Evolutionary conservation across 2,329 filamentous ascomycete species (phyloP).

Genomic region (Ceratocystis huliohia): DNA sequence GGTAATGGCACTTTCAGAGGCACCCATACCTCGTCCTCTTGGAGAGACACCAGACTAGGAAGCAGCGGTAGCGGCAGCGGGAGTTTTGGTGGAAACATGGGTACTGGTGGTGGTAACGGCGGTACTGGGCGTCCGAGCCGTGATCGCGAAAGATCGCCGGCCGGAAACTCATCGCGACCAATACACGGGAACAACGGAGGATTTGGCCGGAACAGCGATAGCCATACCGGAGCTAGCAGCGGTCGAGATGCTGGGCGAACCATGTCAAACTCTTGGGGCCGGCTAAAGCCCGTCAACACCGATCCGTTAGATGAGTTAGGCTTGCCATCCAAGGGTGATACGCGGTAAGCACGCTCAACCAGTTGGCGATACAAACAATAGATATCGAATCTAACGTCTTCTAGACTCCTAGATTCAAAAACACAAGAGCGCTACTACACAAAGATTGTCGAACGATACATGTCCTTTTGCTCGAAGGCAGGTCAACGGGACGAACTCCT

Average conservation of each 20-base stretch:
- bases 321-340: constrained; percentile 82
- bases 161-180: constrained; percentile 4
- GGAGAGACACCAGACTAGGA: constrained; percentile 8
- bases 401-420: constrained; percentile 58
- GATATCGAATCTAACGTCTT: background rate
- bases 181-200: background rate
- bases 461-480: constrained; percentile 71
- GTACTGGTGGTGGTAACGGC: background rate
- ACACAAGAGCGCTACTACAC: constrained; percentile 76
- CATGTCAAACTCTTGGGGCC: constrained; percentile 48
- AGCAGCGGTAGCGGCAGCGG: constrained; percentile 6
- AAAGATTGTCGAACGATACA: constrained; percentile 76
- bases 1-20: background rate
- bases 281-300: constrained; percentile 58
- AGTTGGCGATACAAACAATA: background rate
- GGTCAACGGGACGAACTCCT: constrained; percentile 61
- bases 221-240: background rate
- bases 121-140: constrained; percentile 1
- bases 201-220: background rate
- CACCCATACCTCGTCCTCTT: background rate
- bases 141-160: constrained; percentile 16
- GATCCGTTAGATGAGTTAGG: constrained; percentile 74
- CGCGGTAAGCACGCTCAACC: constrained; percentile 41
- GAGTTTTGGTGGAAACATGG: no score
- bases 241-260: constrained; percentile 24